Evolutionary conservation across 2,329 filamentous ascomycete genomes (phyloP), one percentile per base, ranked within the genome.

Genomic region (Diaporthe sp.): DNA sequence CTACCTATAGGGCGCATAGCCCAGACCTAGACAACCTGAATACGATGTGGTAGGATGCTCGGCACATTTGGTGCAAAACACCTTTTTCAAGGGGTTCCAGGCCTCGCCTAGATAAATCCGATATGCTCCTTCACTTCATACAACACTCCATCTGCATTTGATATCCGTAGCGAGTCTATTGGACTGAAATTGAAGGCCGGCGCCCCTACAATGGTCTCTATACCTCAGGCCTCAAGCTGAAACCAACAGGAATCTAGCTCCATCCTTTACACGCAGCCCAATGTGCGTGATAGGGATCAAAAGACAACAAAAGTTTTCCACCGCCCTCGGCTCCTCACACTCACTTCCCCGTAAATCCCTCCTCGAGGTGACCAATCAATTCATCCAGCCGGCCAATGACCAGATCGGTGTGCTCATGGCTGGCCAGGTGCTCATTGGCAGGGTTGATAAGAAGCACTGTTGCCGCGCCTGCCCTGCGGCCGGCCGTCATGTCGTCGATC

Each of bases 401-500:
- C 59, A 96, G 79, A 82, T 97, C 94, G 0, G 94, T 97, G 81
- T 95, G 90, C 77, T 92, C 89, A 80, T 97, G 94, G 32, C 90
- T 86, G 10, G 88, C 90, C 73, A 98, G 81, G 77, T 93, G 88
- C 72, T 82, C 83, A 81, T 98, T 98, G n/a, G 89, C 92, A n/a
- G 94, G 91, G 79, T 97, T 97, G 22, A 93, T 88, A 58, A 99
- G 86, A 81, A 98, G 81, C n/a, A 98, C 95, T 0, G 97, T 98
- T 44, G 95, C 94, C 1, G 96, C 94, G 1, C 96, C 96, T 0
- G 96, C 96, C 70, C 87, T 88, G 75, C 93, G 90, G 0, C 97
- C 96, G 0, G 96, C 95, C 10, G 93, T 94, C 91, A 98, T 97
- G 81, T 99, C 97, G 82, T 98, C 97, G 72, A 97, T 91, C 22